phyloP scores from a whole-genome alignment of 352 stramenopile genomes.

The Phytopythium vexans region DNA sequence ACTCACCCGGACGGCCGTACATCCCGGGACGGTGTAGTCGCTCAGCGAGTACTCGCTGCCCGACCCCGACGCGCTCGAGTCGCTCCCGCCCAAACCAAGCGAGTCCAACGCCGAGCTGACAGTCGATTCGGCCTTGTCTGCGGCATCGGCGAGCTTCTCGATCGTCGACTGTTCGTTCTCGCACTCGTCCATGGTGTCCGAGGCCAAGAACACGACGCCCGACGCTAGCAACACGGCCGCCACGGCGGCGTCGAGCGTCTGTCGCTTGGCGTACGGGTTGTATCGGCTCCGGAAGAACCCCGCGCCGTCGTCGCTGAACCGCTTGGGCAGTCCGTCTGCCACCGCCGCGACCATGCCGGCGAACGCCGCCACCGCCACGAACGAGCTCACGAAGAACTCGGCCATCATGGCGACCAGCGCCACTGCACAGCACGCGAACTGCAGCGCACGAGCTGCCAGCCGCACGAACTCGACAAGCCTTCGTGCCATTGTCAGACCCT shows the following conservation, averaged over 20 bases:
- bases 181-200: constrained; percentile 5
- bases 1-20: constrained; percentile 1
- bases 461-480: background rate
- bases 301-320: background rate
- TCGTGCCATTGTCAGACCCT: too few relatives aligned
- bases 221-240: constrained; percentile 1
- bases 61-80: background rate
- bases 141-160: background rate
- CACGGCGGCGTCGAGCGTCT: constrained; percentile 3
- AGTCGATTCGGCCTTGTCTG: too few relatives aligned
- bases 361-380: constrained; percentile 1
- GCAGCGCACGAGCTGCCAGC: background rate
- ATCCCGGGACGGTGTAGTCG: too few relatives aligned
- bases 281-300: background rate
- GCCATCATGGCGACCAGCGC: constrained; percentile 2
- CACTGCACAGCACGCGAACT: constrained; percentile 1
- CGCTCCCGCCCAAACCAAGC: constrained; percentile 4
- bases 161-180: background rate
- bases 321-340: background rate
- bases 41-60: background rate
- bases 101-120: constrained; percentile 6
- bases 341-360: constrained; percentile 1
- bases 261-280: constrained; percentile 4
- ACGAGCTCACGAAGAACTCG: constrained; percentile 6
- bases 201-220: constrained; percentile 3